These are phyloP conservation scores for Colletotrichum sp. DNA, from an alignment of 2,329 filamentous ascomycete species.

Conservation along the genomic window DNA sequence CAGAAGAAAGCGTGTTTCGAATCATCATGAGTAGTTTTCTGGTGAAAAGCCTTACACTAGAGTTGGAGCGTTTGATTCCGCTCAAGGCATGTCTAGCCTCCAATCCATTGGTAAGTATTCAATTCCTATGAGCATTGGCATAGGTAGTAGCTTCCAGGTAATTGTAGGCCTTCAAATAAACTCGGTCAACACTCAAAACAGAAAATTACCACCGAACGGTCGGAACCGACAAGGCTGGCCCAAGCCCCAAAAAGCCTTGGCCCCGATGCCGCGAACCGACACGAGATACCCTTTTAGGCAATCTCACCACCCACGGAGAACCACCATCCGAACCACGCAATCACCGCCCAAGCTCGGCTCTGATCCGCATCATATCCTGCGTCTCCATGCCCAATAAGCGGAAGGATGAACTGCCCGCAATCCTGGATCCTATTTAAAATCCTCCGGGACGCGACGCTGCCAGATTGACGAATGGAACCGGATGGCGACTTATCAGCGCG, in stretches of 20 bases:
- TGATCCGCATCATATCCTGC: not conserved
- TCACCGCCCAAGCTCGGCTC: not conserved
- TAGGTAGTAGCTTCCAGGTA: no score
- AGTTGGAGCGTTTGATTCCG: no score
- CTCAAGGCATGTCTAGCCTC: no score
- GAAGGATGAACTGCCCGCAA: not conserved
- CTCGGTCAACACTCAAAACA: not conserved
- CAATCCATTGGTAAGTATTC: no score
- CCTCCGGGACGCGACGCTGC: not conserved
- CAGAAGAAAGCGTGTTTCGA: not conserved
- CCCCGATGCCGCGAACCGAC: not conserved
- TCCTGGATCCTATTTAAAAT: not conserved
- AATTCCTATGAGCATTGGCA: no score
- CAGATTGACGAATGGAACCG: not conserved
- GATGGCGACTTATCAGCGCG: not conserved
- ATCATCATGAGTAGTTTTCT: not conserved
- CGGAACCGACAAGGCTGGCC: not conserved
- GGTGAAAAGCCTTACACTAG: accelerated
- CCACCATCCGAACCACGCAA: not conserved
- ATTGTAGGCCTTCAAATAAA: not conserved
- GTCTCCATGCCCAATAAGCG: not conserved
- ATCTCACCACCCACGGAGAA: not conserved
- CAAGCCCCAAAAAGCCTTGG: not conserved
- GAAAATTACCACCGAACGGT: not conserved
- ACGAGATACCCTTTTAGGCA: not conserved